Base-by-base conservation (phyloP, 2,329 filamentous ascomycete genomes). In the Cercospora brassicicola region DNA sequence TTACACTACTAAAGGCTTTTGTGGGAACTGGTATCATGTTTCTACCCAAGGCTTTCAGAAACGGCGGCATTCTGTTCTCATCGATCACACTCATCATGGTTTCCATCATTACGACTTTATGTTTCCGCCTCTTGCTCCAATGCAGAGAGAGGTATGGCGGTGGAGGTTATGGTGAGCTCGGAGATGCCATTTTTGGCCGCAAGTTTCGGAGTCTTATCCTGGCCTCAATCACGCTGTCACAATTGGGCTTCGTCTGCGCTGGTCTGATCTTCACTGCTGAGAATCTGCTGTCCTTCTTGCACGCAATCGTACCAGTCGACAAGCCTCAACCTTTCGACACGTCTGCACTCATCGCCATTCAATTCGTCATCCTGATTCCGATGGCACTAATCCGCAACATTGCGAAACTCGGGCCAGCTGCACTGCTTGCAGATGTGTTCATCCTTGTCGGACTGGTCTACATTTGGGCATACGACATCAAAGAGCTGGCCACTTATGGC, bases 1-100 rank as follows among this genome's bases (percentile, higher is more conserved):
- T 93, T 78, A 93, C 90, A 0, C 82, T 93, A 9, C 82, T 93
- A 62, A 93, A 93, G 78, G 90, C 91, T 1, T 93, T 93, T 74
- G 86, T 93, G 63, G 91, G 91, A 59, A 93, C 91, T 0, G 91
- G 91, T 69, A 93, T 93, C 77, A 92, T 93, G 88, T 93, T 93
- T 75, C 78, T 93, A 55, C 91, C 91, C 57, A 93, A 92, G 76
- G 91, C 91, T 0, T 93, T 93, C 80, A 87, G 88, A 75, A 93
- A 93, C 71, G 91, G 91, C 39, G 91, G 91, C 26, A 89, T 93
- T 62, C 81, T 92, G 10, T 93, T 93, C 76, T 92, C 90, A 0
- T 89, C 88, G 0, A 79, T 92, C 60, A 89, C 89, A 0, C 85
- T 93, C 71, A 79, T 93, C 56, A 80, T 82, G 9, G 86, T 93